Percentiles rank a stretch among this genome's conserved stretches.
Evolutionary conservation across 2,329 filamentous ascomycete species (phyloP).

Genomic region (Trichoderma afroharzianum): DNA sequence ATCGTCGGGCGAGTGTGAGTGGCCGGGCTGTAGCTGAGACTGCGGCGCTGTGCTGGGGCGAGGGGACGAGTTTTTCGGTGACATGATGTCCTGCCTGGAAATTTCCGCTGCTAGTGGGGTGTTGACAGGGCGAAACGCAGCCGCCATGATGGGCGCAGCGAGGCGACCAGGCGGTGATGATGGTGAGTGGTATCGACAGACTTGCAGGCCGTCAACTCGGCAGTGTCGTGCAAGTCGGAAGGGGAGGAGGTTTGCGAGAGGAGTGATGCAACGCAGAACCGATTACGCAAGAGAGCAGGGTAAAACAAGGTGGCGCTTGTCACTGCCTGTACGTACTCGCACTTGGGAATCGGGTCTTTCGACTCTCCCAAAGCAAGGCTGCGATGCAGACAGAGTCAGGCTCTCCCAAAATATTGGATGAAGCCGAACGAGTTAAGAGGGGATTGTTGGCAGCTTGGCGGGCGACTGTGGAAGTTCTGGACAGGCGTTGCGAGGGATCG

Average conservation of each 20-base stretch:
- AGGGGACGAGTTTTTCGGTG: slow-evolving; percentile 34
- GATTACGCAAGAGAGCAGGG: slow-evolving; percentile 18
- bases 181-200: not conserved
- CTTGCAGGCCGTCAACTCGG: not conserved
- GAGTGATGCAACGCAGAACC: slow-evolving; percentile 19
- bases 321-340: not conserved
- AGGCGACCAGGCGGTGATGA: slow-evolving; percentile 13
- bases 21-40: slow-evolving; percentile 24
- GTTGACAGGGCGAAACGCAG: slow-evolving; percentile 48
- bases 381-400: slow-evolving; percentile 23
- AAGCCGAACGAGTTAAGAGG: not conserved
- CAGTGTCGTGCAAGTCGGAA: slow-evolving; percentile 11
- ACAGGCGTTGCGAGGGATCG: not conserved
- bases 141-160: slow-evolving; percentile 39
- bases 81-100: slow-evolving; percentile 35
- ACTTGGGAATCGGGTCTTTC: not conserved
- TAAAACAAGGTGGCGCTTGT: slow-evolving; percentile 13
- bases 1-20: slow-evolving; percentile 39
- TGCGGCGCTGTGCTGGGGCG: slow-evolving; percentile 37
- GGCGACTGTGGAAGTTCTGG: not conserved
- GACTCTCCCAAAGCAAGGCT: slow-evolving; percentile 25
- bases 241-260: slow-evolving; percentile 12
- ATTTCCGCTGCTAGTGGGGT: slow-evolving; percentile 35
- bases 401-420: not conserved
- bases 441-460: not conserved